These are phyloP conservation scores for Amanita muscaria DNA, from an alignment of 768 basidiomycete genomes.

Conservation along the genomic window DNA sequence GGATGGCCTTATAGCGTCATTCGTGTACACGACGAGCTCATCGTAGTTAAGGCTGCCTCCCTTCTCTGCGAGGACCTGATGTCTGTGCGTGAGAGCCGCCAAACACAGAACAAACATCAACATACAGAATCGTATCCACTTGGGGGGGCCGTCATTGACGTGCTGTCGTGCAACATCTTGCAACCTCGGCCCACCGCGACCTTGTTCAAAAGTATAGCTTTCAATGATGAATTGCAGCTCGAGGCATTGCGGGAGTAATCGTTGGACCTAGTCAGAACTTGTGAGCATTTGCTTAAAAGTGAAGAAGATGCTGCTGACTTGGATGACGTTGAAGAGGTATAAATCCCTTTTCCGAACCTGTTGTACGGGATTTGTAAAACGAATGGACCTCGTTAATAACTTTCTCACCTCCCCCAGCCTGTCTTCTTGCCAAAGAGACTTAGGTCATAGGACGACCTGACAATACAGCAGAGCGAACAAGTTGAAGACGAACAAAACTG, in stretches of 20 bases:
- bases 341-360: constrained; percentile 65
- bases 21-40: constrained; percentile 60
- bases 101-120: constrained; percentile 10
- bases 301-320: constrained; percentile 34
- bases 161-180: constrained; percentile 54
- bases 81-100: constrained; percentile 1
- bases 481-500: constrained; percentile 45
- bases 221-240: constrained; percentile 38
- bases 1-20: constrained; percentile 65
- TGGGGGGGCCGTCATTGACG: constrained; percentile 47
- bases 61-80: constrained; percentile 57
- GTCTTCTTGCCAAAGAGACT: constrained; percentile 60
- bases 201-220: constrained; percentile 67
- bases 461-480: constrained; percentile 58
- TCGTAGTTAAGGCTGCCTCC: constrained; percentile 64
- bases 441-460: constrained; percentile 56
- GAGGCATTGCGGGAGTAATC: constrained; percentile 56
- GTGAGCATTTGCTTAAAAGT: not conserved
- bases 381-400: not conserved
- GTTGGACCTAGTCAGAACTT: constrained; percentile 37
- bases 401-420: constrained; percentile 55
- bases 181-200: constrained; percentile 64
- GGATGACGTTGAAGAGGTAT: constrained; percentile 73
- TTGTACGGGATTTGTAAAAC: not conserved
- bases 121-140: constrained; percentile 59